These are phyloP conservation scores for Hibiscus tridactylites DNA, from an alignment of 345 rosid species.

Conservation along the genomic window DNA sequence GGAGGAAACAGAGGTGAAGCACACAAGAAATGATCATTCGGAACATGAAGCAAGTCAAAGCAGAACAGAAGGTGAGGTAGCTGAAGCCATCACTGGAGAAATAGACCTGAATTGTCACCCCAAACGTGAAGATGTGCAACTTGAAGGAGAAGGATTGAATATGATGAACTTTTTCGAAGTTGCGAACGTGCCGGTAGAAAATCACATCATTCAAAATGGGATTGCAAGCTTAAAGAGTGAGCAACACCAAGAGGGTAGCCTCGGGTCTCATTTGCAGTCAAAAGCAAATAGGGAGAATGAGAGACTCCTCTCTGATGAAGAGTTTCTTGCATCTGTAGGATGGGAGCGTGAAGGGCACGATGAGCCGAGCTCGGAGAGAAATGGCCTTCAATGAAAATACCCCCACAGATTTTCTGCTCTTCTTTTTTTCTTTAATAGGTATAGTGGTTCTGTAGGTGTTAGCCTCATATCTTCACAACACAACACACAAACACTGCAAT, in stretches of 20 bases:
- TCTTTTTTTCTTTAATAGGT: background rate
- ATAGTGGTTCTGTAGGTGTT: background rate
- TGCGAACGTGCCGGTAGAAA: conserved; percentile 8
- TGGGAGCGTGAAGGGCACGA: conserved; percentile 17
- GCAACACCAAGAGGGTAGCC: conserved; percentile 22
- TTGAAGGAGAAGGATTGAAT: conserved; percentile 18
- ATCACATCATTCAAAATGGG: conserved; percentile 20
- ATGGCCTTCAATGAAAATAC: background rate
- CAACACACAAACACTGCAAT: background rate
- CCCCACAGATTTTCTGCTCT: background rate
- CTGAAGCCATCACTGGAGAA: conserved; percentile 33
- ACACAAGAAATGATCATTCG: conserved; percentile 12
- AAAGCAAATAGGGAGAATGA: conserved; percentile 17
- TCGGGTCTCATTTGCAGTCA: conserved; percentile 14
- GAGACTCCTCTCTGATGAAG: conserved; percentile 33
- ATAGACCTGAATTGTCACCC: conserved; percentile 58
- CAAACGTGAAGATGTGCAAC: conserved; percentile 29
- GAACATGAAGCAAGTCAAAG: conserved; percentile 30
- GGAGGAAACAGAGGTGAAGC: conserved; percentile 28
- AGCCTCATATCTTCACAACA: background rate
- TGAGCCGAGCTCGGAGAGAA: conserved; percentile 9
- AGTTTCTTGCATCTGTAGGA: conserved; percentile 27
- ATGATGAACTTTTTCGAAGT: conserved; percentile 21
- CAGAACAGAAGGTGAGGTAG: conserved; percentile 25
- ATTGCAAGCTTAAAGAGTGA: conserved; percentile 17